Percentiles rank a stretch among this genome's conserved stretches.
These are phyloP conservation scores for Quercus lobata DNA, from an alignment of 331 rosid genomes.

Conservation along the genomic window DNA sequence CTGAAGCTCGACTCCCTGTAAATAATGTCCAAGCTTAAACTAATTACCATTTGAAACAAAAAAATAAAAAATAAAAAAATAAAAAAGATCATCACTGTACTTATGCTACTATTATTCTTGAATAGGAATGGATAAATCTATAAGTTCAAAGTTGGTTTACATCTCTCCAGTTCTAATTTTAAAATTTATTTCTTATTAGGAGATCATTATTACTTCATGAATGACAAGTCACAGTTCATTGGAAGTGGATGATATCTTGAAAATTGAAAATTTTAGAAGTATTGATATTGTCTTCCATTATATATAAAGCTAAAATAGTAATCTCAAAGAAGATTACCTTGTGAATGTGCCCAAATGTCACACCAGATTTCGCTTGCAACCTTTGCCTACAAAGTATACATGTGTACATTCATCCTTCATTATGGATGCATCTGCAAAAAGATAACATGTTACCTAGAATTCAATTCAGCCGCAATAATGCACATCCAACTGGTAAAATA, in stretches of 20 bases:
- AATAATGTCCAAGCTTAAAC: background rate
- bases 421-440: background rate
- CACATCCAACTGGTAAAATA: no score
- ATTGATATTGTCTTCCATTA: background rate
- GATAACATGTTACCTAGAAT: no score
- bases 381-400: conserved; percentile 62
- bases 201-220: background rate
- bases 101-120: background rate
- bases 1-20: background rate
- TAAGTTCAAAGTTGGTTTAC: background rate
- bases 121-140: background rate
- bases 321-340: conserved; percentile 47
- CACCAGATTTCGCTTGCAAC: conserved; percentile 61
- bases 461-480: background rate
- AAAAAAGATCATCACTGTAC: background rate
- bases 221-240: background rate
- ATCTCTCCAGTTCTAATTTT: background rate
- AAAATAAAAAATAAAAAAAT: no score
- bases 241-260: background rate
- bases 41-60: background rate
- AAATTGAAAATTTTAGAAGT: background rate
- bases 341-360: conserved; percentile 68
- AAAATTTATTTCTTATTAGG: background rate
- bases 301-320: background rate
- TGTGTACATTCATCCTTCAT: conserved; percentile 47